Percentiles rank a stretch among this genome's conserved stretches.
These are phyloP conservation scores for Combretum micranthum DNA, from an alignment of 345 rosid species.

Conservation along the genomic window DNA sequence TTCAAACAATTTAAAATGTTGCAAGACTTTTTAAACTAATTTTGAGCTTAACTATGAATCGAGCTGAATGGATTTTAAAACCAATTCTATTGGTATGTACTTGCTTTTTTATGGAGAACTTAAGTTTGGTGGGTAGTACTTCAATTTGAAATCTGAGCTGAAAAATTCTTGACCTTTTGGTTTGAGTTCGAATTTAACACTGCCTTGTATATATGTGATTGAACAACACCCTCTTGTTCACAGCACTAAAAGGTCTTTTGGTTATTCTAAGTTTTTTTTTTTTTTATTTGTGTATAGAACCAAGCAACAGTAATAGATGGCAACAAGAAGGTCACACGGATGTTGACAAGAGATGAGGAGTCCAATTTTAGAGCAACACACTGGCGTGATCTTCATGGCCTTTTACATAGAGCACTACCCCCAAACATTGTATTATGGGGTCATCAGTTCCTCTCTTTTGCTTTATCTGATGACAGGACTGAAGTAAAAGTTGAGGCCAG, in stretches of 20 bases:
- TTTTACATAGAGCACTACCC: constrained; percentile 40
- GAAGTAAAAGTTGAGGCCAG: constrained; percentile 41
- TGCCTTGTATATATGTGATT: too few relatives aligned
- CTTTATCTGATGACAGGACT: constrained; percentile 31
- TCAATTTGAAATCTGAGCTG: too few relatives aligned
- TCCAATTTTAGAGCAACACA: constrained; percentile 70
- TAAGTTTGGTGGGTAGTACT: too few relatives aligned
- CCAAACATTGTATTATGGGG: constrained; percentile 53
- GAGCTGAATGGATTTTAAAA: too few relatives aligned
- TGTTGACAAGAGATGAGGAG: constrained; percentile 54
- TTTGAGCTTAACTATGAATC: too few relatives aligned
- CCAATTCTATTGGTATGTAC: too few relatives aligned
- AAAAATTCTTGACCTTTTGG: too few relatives aligned
- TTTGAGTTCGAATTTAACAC: too few relatives aligned
- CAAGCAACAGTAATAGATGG: constrained; percentile 28
- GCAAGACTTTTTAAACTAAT: too few relatives aligned
- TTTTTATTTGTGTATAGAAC: constrained; percentile 26
- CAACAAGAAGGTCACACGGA: constrained; percentile 23
- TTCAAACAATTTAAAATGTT: too few relatives aligned
- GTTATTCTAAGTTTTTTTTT: not conserved
- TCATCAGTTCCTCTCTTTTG: constrained; percentile 49
- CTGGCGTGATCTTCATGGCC: constrained; percentile 70
- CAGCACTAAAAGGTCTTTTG: not conserved
- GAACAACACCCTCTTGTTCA: not conserved
- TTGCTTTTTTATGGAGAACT: too few relatives aligned